Evolutionary conservation across 768 basidiomycete species (phyloP).

Genomic region (Amanita pseudoporphyria): DNA sequence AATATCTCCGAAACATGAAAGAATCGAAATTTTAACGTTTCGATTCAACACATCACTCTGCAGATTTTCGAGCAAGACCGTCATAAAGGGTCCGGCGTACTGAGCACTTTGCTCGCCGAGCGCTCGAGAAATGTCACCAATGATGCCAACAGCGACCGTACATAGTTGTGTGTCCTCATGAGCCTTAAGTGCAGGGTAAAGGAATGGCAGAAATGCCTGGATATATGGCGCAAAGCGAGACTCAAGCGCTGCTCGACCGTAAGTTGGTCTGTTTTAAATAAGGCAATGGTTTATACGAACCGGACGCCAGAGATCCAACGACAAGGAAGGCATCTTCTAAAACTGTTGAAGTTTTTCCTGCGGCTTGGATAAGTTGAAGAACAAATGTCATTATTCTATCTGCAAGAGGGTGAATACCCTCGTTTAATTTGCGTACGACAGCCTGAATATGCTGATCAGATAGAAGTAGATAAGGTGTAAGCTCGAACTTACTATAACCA

Average conservation of each 20-base stretch:
- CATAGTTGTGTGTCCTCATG: slow-evolving; percentile 95
- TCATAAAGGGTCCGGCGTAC: slow-evolving; percentile 88
- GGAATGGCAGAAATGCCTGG: slow-evolving; percentile 50
- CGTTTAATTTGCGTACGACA: slow-evolving; percentile 75
- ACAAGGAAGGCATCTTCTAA: slow-evolving; percentile 96
- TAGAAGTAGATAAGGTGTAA: background rate
- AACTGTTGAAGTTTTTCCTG: slow-evolving; percentile 89
- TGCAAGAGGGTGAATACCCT: slow-evolving; percentile 77
- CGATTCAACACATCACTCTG: slow-evolving; percentile 86
- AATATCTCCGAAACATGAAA: slow-evolving; percentile 94
- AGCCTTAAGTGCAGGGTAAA: slow-evolving; percentile 73
- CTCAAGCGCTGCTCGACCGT: slow-evolving; percentile 51
- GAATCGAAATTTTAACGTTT: slow-evolving; percentile 93
- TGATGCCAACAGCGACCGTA: slow-evolving; percentile 91
- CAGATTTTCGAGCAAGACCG: slow-evolving; percentile 81
- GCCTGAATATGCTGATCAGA: slow-evolving; percentile 34
- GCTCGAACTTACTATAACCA: slow-evolving; percentile 59
- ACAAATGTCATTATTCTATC: slow-evolving; percentile 94
- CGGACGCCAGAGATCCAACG: slow-evolving; percentile 77
- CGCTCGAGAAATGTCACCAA: slow-evolving; percentile 94
- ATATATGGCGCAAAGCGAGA: slow-evolving; percentile 75
- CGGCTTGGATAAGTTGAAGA: slow-evolving; percentile 74
- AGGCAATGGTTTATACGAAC: slow-evolving; percentile 23
- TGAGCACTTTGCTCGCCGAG: slow-evolving; percentile 76
- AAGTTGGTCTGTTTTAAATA: background rate